Conservation (phyloP, 2,329 filamentous ascomycete species). For the Ceratocystis papillata region DNA sequence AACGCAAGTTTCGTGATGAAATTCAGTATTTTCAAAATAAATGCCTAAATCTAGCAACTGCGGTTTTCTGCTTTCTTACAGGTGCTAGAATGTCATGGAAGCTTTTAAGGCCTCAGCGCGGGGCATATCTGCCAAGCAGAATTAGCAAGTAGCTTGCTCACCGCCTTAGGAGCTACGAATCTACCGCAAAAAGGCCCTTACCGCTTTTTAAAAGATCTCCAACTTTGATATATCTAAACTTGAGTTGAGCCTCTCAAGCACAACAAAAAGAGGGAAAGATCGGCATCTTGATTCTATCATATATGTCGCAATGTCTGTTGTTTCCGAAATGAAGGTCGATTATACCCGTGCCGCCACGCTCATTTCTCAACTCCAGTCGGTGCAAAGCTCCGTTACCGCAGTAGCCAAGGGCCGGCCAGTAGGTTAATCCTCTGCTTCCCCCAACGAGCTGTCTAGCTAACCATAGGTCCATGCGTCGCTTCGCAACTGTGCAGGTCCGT, state of each 20-base stretch:
- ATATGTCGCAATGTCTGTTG: slow-evolving; percentile 2
- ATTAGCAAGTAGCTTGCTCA: slow-evolving; percentile 6
- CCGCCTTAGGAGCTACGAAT: slow-evolving; percentile 5
- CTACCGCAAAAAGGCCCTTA: neutral
- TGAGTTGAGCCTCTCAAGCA: neutral
- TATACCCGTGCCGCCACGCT: slow-evolving; percentile 51
- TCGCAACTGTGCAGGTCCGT: slow-evolving; percentile 47
- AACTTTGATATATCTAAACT: neutral
- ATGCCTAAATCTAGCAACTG: neutral
- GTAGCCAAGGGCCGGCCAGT: slow-evolving; percentile 46
- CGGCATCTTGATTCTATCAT: neutral
- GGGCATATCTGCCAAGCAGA: slow-evolving; percentile 20
- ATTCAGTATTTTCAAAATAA: neutral
- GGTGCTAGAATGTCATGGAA: slow-evolving; percentile 19
- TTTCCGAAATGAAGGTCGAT: slow-evolving; percentile 49
- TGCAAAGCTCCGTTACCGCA: slow-evolving; percentile 47
- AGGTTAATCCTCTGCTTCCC: slow-evolving; percentile 29
- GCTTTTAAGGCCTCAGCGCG: neutral
- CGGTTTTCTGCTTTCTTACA: neutral
- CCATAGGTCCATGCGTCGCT: neutral
- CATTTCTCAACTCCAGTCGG: slow-evolving; percentile 49
- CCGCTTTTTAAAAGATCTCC: neutral
- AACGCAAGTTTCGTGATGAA: neutral
- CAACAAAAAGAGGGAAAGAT: neutral
- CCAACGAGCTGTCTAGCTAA: neutral